These are phyloP conservation scores for Hymenoscyphus occultus DNA, from an alignment of 2,329 filamentous ascomycete species.

Conservation along the genomic window DNA sequence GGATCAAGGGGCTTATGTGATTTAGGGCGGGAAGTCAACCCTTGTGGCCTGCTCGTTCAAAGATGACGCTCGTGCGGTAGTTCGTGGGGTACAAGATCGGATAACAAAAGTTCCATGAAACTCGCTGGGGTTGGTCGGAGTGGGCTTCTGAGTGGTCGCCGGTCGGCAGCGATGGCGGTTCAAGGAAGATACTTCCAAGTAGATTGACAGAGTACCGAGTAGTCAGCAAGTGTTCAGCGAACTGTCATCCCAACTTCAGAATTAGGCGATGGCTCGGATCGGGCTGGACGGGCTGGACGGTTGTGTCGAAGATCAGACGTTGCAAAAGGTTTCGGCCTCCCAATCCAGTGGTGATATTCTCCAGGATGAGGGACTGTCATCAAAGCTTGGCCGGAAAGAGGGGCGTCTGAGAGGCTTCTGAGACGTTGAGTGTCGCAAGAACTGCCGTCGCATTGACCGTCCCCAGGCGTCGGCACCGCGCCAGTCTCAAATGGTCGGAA, in stretches of 20 bases:
- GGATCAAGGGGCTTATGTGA: slow-evolving; percentile 35
- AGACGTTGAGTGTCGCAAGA: slow-evolving; percentile 29
- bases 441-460: slow-evolving; percentile 22
- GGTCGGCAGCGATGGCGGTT: background rate
- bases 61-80: slow-evolving; percentile 26
- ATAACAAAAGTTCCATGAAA: slow-evolving; percentile 31
- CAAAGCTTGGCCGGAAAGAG: slow-evolving; percentile 16
- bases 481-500: background rate
- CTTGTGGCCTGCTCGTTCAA: slow-evolving; percentile 15
- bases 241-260: slow-evolving; percentile 35
- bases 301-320: slow-evolving; percentile 44
- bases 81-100: slow-evolving; percentile 27
- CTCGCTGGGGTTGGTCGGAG: slow-evolving; percentile 5
- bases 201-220: slow-evolving; percentile 4
- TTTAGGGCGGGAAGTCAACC: slow-evolving; percentile 21
- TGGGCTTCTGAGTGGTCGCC: slow-evolving; percentile 12
- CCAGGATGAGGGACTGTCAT: slow-evolving; percentile 19
- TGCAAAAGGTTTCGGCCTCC: slow-evolving; percentile 44
- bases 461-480: background rate
- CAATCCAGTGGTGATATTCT: slow-evolving; percentile 15
- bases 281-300: slow-evolving; percentile 37
- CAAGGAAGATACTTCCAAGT: slow-evolving; percentile 10
- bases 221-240: slow-evolving; percentile 22
- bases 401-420: slow-evolving; percentile 14
- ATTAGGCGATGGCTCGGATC: slow-evolving; percentile 17